Base-by-base conservation (phyloP, 2,329 filamentous ascomycete genomes). In the Sporothrix luriei region DNA sequence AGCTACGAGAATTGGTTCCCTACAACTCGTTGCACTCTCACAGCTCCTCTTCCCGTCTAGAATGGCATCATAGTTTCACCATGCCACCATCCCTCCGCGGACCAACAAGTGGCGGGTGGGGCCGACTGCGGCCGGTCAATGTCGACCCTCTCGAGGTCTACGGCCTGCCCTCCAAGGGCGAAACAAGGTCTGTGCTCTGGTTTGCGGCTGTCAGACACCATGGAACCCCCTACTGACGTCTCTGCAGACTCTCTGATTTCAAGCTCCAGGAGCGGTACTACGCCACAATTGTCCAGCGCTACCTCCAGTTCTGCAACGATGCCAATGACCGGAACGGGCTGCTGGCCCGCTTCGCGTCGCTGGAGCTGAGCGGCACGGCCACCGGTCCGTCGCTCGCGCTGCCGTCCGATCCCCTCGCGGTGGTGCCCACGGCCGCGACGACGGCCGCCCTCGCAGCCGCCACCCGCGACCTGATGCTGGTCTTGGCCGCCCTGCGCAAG, bases 121-220 rank as follows among this genome's bases (percentile, higher is more conserved):
- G 86, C 71, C 85, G 91, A 73, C 82, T 96, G 73, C 93, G 91
- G 78, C 90, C 91, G 14, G 85, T 90, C 71, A 87, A 90, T 57
- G 82, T 88, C 70, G 93, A 97, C 78, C 87, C 91, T 16, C 83
- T 98, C 38, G 91, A 96, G 74, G 86, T 84, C 71, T 91, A 96
- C 74, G 94, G 94, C 1, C 84, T 97, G 73, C 92, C 92, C 4
- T 97, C 93, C 2, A 97, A 97, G 77, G 94, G 94, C 67, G 94
- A 98, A 79, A 91, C 85, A 62, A 90, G 91, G 93, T 94, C 83
- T 51, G 71, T 77, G 14, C 5, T 16, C 4, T 16, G 4, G 11
- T 11, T 21, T n/a, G 19, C 13, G 10, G 61, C 16, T n/a, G 19
- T 7, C 14, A 7, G 14, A 6, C 19, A 2, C 2, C 14, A 7